These are phyloP conservation scores for Mortierella sp. DNA, from an alignment of 371 early-diverging fungal species.

Conservation along the genomic window DNA sequence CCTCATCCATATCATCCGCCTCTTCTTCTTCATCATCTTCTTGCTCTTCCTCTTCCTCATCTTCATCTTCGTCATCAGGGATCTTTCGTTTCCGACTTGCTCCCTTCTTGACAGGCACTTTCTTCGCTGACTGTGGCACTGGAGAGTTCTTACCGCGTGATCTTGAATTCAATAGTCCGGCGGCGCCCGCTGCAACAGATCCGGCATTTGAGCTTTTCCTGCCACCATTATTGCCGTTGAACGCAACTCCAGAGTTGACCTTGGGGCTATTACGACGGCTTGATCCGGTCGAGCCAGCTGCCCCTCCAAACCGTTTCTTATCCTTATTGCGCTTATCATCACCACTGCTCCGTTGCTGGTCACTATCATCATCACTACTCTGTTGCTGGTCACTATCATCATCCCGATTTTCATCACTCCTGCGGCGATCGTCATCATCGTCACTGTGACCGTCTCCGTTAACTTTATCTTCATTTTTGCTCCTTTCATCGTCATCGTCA, in stretches of 20 bases:
- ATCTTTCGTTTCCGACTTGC: slow-evolving; percentile 33
- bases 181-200: background rate
- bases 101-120: slow-evolving; percentile 15
- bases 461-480: slow-evolving; percentile 13
- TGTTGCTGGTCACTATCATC: slow-evolving; percentile 30
- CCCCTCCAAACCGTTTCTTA: slow-evolving; percentile 30
- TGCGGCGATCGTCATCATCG: slow-evolving; percentile 13
- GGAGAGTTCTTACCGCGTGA: slow-evolving; percentile 21
- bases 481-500: slow-evolving; percentile 7
- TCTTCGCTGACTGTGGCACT: slow-evolving; percentile 13
- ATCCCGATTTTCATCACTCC: slow-evolving; percentile 22
- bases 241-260: slow-evolving; percentile 12
- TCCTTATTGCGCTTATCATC: slow-evolving; percentile 27
- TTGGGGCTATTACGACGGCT: slow-evolving; percentile 55
- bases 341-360: slow-evolving; percentile 29
- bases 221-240: slow-evolving; percentile 4
- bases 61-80: slow-evolving; percentile 41
- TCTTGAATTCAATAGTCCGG: slow-evolving; percentile 36
- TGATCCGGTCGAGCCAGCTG: slow-evolving; percentile 29
- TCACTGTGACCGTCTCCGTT: slow-evolving; percentile 14
- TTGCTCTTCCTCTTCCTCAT: slow-evolving; percentile 29
- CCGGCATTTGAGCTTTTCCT: slow-evolving; percentile 13
- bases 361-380: slow-evolving; percentile 32
- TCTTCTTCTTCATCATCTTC: slow-evolving; percentile 39
- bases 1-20: slow-evolving; percentile 18